phyloP scores from a whole-genome alignment of 1,284 basidiomycete genomes.

The Ceratobasidium sp. region DNA sequence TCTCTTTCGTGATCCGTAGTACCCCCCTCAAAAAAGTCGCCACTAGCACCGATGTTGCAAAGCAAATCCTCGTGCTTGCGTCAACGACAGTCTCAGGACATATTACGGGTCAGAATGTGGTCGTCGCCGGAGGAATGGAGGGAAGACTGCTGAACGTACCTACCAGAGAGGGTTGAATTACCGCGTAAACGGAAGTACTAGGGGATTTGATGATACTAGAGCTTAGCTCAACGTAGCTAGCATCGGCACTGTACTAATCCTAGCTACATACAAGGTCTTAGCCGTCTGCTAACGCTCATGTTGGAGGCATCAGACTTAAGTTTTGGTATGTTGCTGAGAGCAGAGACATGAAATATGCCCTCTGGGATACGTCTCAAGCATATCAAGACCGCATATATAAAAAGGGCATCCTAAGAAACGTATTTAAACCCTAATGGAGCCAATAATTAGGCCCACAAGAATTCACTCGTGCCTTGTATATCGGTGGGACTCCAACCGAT shows the following conservation, averaged over 20 bases:
- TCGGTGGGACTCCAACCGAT: too few relatives aligned
- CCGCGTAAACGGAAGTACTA: background rate
- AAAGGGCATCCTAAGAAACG: too few relatives aligned
- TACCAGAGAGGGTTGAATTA: background rate
- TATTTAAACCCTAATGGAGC: too few relatives aligned
- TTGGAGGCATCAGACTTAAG: too few relatives aligned
- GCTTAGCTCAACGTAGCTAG: background rate
- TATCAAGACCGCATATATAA: too few relatives aligned
- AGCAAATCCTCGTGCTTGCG: constrained; percentile 73
- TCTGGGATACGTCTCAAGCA: too few relatives aligned
- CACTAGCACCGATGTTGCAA: constrained; percentile 71
- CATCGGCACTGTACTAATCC: background rate
- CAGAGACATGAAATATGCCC: too few relatives aligned
- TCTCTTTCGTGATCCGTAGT: constrained; percentile 56
- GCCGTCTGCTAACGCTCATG: background rate
- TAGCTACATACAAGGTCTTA: background rate
- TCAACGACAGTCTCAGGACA: constrained; percentile 76
- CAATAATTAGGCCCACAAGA: too few relatives aligned
- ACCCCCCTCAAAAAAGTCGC: constrained; percentile 80
- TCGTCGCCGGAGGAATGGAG: constrained; percentile 85
- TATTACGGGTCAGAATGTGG: constrained; percentile 75
- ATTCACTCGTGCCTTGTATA: too few relatives aligned
- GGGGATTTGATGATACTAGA: background rate
- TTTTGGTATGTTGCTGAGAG: too few relatives aligned
- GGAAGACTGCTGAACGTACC: constrained; percentile 64